Base-by-base conservation (phyloP, 1,284 basidiomycete species). In the Cryptococcus sp. region DNA sequence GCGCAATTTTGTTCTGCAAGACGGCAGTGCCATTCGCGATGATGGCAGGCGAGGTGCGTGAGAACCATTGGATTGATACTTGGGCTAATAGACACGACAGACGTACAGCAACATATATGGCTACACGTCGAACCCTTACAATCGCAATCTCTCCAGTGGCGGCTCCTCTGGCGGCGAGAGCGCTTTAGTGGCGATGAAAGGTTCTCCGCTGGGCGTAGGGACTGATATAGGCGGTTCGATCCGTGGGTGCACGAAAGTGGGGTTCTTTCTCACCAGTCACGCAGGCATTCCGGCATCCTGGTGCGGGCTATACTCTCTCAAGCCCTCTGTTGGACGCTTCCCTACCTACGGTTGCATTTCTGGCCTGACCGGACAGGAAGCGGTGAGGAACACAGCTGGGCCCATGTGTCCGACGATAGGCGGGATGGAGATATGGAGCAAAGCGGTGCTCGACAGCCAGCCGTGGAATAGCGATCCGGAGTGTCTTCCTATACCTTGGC, bases 81-180 rank as follows among this genome's bases (percentile, higher is more conserved):
- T 35, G 55, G 58, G 57, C 3, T 42, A 63, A 19, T 57, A 51
- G 59, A 59, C 52, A 19, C 53, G 55, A 48, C 62, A 64, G 42
- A 48, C 43, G 2, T 50, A 60, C 54, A 67, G 64, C 46, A 63
- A 67, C 41, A 41, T 67, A 16, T 64, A 51, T 38, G 65, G 65
- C 15, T 45, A 49, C 16, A 67, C 65, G 6, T 38, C 41, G 35
- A 67, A 64, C 55, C 63, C 65, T 8, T 64, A 52, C 51, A 67
- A 67, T 45, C 55, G 60, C 11, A 55, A 55, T 19, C 63, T 75
- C 40, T 82, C 82, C n/a, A 71, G 82, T 2, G 85, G 86, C n/a
- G 85, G 85, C 17, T 84, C 82, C 58, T 83, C 82, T 49, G 85
- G 85, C 48, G 85, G 85, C 39, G 87, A 89, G 73, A 84, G 85